Conservation (phyloP, 1,284 basidiomycete species). For the Tilletiopsis washingtonensis region DNA sequence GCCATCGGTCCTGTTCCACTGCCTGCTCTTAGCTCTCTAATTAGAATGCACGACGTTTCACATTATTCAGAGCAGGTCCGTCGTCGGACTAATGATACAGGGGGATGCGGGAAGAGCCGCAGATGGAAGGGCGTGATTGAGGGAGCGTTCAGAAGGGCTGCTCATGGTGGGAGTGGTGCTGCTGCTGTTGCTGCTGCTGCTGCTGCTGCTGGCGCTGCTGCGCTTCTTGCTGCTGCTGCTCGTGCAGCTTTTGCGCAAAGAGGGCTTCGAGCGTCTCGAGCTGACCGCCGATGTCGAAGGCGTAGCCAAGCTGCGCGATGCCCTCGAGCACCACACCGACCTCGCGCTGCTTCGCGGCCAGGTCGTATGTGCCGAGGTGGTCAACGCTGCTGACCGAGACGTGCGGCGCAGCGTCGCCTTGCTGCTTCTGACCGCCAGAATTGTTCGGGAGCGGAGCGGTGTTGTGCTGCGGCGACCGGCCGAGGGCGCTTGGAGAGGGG, state of each 20-base stretch:
- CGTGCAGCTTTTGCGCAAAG: no score
- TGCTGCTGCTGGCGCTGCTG: not conserved
- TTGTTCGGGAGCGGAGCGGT: not conserved
- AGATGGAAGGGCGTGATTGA: no score
- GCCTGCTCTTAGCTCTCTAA: no score
- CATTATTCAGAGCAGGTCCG: no score
- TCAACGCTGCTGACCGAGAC: constrained; percentile 7
- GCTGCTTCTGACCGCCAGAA: not conserved
- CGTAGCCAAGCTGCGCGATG: constrained; percentile 38
- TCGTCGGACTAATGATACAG: no score
- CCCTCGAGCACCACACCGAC: constrained; percentile 32
- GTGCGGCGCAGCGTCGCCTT: constrained; percentile 2
- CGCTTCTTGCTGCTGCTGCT: not conserved
- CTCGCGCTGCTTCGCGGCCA: constrained; percentile 31
- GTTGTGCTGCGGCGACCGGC: not conserved
- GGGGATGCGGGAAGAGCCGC: no score
- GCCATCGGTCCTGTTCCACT: no score
- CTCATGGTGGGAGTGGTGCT: no score
- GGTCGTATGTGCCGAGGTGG: constrained; percentile 28
- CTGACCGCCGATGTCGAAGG: constrained; percentile 9
- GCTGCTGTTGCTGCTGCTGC: no score
- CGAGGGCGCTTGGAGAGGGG: not conserved
- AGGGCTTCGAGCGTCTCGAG: not conserved
- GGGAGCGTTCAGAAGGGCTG: no score
- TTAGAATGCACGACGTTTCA: no score